Evolutionary conservation across 192 early-diverging fungal species (phyloP).

Genomic region (Coemansia umbellata): DNA sequence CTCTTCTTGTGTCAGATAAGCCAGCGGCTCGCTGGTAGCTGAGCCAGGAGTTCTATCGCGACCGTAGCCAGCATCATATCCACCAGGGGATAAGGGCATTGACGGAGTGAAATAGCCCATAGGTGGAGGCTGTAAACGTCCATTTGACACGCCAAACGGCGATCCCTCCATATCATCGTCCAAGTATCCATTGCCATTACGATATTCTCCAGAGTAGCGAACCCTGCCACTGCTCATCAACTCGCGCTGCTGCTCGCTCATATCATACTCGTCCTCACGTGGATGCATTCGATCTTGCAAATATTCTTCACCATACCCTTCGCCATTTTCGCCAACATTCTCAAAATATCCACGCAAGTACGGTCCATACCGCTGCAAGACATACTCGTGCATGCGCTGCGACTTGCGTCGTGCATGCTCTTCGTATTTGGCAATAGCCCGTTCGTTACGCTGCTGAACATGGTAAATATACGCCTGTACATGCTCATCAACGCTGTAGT

Average conservation of each 20-base stretch:
- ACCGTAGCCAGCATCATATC: constrained; percentile 13
- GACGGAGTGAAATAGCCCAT: constrained; percentile 48
- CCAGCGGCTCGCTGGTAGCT: constrained; percentile 19
- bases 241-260: not conserved
- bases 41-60: constrained; percentile 25
- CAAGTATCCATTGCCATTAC: constrained; percentile 8
- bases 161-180: constrained; percentile 7
- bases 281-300: not conserved
- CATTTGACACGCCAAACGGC: not conserved
- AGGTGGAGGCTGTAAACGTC: constrained; percentile 17
- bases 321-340: constrained; percentile 3
- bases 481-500: constrained; percentile 37
- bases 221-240: not conserved
- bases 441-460: constrained; percentile 41
- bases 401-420: constrained; percentile 37
- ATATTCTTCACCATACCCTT: constrained; percentile 1
- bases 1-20: constrained; percentile 17
- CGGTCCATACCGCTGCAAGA: constrained; percentile 42
- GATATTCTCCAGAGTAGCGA: constrained; percentile 3
- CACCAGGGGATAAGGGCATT: constrained; percentile 13
- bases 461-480: constrained; percentile 48
- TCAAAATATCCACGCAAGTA: constrained; percentile 42
- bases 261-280: constrained; percentile 14
- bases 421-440: constrained; percentile 42
- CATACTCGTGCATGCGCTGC: constrained; percentile 45